A percentile compares a stretch with the other conserved stretches of the same genome.
These are phyloP conservation scores for Novymonas esmeraldas DNA, from an alignment of 208 protist genomes.

Conservation along the genomic window DNA sequence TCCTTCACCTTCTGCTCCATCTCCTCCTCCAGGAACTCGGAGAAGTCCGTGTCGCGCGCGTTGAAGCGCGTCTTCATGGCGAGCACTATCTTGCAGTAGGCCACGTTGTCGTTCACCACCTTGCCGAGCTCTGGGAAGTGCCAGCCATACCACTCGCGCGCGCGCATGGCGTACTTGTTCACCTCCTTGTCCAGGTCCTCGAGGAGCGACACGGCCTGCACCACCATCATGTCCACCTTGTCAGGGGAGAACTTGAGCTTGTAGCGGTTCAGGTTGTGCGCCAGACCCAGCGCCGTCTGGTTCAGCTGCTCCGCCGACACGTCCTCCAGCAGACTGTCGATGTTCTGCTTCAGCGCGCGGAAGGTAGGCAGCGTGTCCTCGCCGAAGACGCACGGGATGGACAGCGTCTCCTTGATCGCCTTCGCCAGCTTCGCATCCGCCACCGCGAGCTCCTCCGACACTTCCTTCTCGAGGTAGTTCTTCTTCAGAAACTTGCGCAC, in stretches of 20 bases:
- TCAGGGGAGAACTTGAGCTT: slow-evolving; percentile 99
- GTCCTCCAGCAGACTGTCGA: slow-evolving; percentile 90
- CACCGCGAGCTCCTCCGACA: slow-evolving; percentile 94
- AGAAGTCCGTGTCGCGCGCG: slow-evolving; percentile 91
- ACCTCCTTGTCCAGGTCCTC: slow-evolving; percentile 99
- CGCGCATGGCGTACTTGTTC: slow-evolving; percentile 99
- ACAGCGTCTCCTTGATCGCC: slow-evolving; percentile 97
- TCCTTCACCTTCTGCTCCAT: slow-evolving; percentile 94
- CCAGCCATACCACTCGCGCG: slow-evolving; percentile 99
- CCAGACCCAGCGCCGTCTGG: slow-evolving; percentile 97
- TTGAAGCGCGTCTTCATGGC: slow-evolving; percentile 94
- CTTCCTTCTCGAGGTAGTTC: slow-evolving; percentile 93
- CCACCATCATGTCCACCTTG: slow-evolving; percentile 99
- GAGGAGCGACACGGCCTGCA: slow-evolving; percentile 99
- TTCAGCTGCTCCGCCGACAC: slow-evolving; percentile 91
- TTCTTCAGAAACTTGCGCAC: slow-evolving; percentile 99
- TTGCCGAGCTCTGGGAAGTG: slow-evolving; percentile 99
- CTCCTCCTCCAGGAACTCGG: slow-evolving; percentile 96
- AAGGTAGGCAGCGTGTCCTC: slow-evolving; percentile 93
- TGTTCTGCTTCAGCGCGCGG: slow-evolving; percentile 94
- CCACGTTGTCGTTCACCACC: slow-evolving; percentile 96
- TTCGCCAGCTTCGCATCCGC: slow-evolving; percentile 95
- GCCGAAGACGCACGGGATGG: slow-evolving; percentile 94
- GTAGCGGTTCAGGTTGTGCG: slow-evolving; percentile 98
- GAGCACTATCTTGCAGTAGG: slow-evolving; percentile 96